Evolutionary conservation across 306 rosid species (phyloP).

Genomic region (Quercus agrifolia): DNA sequence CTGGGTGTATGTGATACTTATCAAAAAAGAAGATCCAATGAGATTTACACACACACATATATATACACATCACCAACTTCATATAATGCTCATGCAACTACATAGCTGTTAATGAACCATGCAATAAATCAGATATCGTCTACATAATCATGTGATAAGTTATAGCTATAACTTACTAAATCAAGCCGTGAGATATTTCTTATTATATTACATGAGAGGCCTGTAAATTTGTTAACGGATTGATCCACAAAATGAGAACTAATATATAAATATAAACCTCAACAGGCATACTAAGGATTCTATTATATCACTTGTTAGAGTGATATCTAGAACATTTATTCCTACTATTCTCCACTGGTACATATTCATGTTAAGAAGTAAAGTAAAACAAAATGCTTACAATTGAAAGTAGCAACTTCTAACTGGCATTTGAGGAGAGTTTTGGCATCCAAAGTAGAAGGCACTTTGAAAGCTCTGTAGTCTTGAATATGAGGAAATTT

Average conservation of each 20-base stretch:
- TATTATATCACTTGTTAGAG: not conserved
- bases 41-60: fast-evolving
- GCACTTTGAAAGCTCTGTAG: conserved; percentile 60
- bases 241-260: not conserved
- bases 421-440: conserved; percentile 74
- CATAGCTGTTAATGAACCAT: not conserved
- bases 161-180: not conserved
- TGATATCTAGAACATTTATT: not conserved
- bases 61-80: not conserved
- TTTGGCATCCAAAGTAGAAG: conserved; percentile 48
- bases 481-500: conserved; percentile 80
- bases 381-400: conserved; percentile 37
- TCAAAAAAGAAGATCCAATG: no score
- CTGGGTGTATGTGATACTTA: no score
- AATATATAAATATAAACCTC: not conserved
- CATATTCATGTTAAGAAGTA: not conserved
- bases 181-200: not conserved
- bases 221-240: not conserved
- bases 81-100: not conserved
- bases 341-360: not conserved
- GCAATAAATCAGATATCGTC: not conserved
- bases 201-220: not conserved
- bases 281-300: not conserved
- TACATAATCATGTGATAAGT: not conserved
- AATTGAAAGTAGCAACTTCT: conserved; percentile 52